phyloP scores from a whole-genome alignment of 148 eudicot species.

The Cornus controversa region DNA sequence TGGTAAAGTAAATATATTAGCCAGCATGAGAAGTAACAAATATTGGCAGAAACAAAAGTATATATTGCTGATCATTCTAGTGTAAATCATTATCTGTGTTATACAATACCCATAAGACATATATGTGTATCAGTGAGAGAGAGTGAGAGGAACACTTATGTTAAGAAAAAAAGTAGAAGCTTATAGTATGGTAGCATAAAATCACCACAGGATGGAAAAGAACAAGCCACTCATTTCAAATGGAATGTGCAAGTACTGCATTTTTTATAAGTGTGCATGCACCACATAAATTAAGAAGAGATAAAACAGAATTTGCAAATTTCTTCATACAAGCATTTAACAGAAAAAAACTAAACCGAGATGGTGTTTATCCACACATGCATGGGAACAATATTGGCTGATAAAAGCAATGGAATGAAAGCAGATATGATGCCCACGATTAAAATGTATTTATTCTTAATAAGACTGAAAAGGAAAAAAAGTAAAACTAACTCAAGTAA shows the following conservation, averaged over 20 bases:
- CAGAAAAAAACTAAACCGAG: neutral
- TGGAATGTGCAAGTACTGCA: neutral
- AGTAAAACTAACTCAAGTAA: neutral
- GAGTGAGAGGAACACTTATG: no score
- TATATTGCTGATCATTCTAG: neutral
- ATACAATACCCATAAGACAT: no score
- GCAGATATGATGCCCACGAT: no score
- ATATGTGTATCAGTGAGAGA: no score
- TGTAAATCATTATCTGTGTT: neutral
- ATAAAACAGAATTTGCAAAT: neutral
- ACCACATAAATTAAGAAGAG: neutral
- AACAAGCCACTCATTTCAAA: no score
- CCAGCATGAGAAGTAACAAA: neutral
- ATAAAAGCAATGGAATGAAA: neutral
- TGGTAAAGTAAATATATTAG: constrained; percentile 5
- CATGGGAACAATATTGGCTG: neutral
- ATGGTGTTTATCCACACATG: neutral
- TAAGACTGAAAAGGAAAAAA: neutral
- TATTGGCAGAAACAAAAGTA: neutral
- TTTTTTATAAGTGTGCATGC: neutral
- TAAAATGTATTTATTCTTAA: no score
- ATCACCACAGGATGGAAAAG: no score
- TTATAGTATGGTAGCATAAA: neutral
- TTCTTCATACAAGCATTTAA: neutral
- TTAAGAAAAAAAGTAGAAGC: no score